Evolutionary conservation across 169 alveolate genomes (phyloP), one percentile per base, ranked within the genome.

Genomic region (Plasmodium malariae): DNA sequence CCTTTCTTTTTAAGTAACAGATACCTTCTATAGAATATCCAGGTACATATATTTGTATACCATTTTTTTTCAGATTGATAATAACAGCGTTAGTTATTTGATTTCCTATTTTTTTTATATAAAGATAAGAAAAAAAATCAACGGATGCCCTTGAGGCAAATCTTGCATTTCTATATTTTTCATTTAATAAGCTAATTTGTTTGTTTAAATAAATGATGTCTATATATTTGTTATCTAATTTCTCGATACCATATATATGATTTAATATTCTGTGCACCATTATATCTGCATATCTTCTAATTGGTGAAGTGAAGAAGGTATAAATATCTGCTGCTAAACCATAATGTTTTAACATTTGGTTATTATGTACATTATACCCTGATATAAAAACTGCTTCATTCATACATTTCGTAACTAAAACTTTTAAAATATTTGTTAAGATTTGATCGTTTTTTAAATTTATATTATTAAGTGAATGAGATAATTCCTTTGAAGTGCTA

Each of bases 291-390:
- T 98, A 98, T 88, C 99, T 93, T 92, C 99, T 95, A 71, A 99
- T 99, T 11, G 99, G 99, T 9, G 99, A 98, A 9, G 99, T 99
- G 92, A 98, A 99, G 93, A 98, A 99, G 0, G 99, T 98, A 94
- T 99, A 99, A 14, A 98, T 93, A 65, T 97, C 99, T 70, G 98
- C 99, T 26, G 99, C 99, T 28, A 99, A 96, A 40, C 99, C 99
- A 93, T 98, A 99, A 94, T 85, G 98, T 93, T 70, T 95, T 28
- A 83, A 57, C 91, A 83, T 83, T 17, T 83, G 85, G 17, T 63
- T 83, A 83, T 83, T 83, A 48, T 83, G 91, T 54, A 83, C 85
- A 83, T 67, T 83, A 68, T 83, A 54, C 1, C 91, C 91, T 32
- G 85, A 97, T 28, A 83, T 83, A 92, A 97, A 97, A 43, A 95